These are phyloP conservation scores for Tricholoma sp. DNA, from an alignment of 768 basidiomycete species.

Conservation along the genomic window DNA sequence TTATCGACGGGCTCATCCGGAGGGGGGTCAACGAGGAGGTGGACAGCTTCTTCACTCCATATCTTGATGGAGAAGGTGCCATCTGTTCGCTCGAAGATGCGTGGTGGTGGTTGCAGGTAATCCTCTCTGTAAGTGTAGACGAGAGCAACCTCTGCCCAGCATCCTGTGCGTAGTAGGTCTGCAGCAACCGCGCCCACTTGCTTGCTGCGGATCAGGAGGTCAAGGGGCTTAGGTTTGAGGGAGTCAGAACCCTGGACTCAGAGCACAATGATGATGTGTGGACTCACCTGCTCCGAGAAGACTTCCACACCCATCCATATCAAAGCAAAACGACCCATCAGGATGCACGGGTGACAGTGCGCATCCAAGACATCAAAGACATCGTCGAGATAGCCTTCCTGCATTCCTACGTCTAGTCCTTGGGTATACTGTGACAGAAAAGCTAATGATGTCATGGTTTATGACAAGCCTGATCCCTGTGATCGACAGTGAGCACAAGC, in stretches of 20 bases:
- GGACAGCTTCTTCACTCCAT: too few species aligned
- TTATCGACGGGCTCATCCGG: slow-evolving; percentile 1
- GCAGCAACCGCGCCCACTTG: too few species aligned
- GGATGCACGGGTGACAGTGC: slow-evolving; percentile 12
- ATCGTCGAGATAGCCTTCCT: slow-evolving; percentile 8
- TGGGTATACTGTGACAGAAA: too few species aligned
- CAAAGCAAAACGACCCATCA: slow-evolving; percentile 14
- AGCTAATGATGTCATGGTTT: too few species aligned
- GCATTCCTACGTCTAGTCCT: background rate
- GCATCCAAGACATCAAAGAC: too few species aligned
- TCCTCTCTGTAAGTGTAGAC: slow-evolving; percentile 9
- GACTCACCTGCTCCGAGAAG: slow-evolving; percentile 9
- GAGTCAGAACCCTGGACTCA: background rate
- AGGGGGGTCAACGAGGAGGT: slow-evolving; percentile 5
- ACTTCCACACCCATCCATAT: slow-evolving; percentile 13
- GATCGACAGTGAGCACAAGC: too few species aligned
- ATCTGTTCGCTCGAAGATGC: too few species aligned
- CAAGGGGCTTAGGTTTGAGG: too few species aligned
- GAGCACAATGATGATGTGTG: background rate
- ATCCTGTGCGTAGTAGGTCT: slow-evolving; percentile 9
- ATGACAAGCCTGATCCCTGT: too few species aligned
- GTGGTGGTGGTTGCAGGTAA: slow-evolving; percentile 6
- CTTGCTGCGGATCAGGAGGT: too few species aligned
- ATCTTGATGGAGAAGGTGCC: too few species aligned
- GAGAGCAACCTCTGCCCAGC: slow-evolving; percentile 8